A percentile compares a stretch with the other conserved stretches of the same genome.
Evolutionary conservation across 441 rosid genomes (phyloP).

Genomic region (Pelargonium cotyledonis): DNA sequence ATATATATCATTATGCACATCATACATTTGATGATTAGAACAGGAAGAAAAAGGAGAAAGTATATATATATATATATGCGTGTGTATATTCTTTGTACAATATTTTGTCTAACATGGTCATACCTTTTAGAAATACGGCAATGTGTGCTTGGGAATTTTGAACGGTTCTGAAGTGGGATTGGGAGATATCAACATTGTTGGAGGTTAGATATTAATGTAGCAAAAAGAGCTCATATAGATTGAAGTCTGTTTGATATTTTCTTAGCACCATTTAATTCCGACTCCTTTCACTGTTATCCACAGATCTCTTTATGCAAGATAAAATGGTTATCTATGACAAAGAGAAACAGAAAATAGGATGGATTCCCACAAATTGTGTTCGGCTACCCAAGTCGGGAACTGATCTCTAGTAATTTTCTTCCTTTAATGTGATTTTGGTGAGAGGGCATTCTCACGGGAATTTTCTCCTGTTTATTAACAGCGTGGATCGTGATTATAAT

Average conservation of each 20-base stretch:
- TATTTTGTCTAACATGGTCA: background rate
- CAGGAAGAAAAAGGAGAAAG: background rate
- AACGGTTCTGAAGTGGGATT: constrained; percentile 40
- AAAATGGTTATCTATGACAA: constrained; percentile 52
- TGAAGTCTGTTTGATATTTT: background rate
- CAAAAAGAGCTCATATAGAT: background rate
- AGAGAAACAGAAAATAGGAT: constrained; percentile 52
- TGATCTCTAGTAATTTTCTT: constrained; percentile 21
- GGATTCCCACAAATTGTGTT: constrained; percentile 42
- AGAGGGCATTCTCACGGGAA: constrained; percentile 19
- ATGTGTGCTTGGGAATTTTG: constrained; percentile 57
- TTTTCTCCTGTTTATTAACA: constrained; percentile 30
- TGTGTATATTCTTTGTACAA: background rate
- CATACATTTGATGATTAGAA: background rate
- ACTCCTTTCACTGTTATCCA: background rate
- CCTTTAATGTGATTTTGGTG: constrained; percentile 11
- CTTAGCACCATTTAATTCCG: too few relatives aligned
- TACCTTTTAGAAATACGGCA: constrained; percentile 36
- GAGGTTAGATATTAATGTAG: constrained; percentile 24
- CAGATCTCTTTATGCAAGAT: constrained; percentile 51
- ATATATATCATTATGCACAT: background rate
- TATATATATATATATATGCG: too few relatives aligned
- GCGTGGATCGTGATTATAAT: constrained; percentile 30
- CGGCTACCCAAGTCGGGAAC: constrained; percentile 48
- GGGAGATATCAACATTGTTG: constrained; percentile 23